phyloP scores from a whole-genome alignment of 176 grass and related monocot species.

The Areca catechu region DNA sequence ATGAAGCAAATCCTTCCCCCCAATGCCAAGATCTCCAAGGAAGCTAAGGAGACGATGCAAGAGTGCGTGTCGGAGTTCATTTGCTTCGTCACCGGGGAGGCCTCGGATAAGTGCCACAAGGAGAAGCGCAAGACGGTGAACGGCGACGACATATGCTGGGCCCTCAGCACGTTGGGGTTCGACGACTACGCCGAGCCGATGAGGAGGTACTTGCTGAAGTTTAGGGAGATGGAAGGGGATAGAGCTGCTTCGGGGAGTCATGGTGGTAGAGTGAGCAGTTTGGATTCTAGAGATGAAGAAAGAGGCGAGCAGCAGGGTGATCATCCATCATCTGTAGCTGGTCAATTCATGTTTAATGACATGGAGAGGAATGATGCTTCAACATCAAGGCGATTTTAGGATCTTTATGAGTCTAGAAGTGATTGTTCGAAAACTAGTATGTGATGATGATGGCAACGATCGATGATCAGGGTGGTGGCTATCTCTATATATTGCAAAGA shows the following conservation, averaged over 20 bases:
- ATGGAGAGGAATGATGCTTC: conserved; percentile 1
- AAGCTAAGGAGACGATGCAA: too few species aligned
- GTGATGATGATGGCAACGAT: background rate
- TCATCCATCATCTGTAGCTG: background rate
- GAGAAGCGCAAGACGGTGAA: conserved; percentile 17
- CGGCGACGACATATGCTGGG: conserved; percentile 18
- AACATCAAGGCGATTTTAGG: conserved; percentile 1
- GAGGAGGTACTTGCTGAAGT: conserved; percentile 6
- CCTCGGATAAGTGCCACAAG: conserved; percentile 11
- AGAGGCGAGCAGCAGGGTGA: background rate
- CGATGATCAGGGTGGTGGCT: background rate
- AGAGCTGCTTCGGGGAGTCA: background rate
- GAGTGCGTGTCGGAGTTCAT: too few species aligned
- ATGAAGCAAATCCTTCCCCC: conserved; percentile 15
- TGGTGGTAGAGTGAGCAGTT: too few species aligned
- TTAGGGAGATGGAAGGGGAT: conserved; percentile 5
- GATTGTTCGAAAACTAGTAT: background rate
- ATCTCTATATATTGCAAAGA: background rate
- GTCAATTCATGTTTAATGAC: conserved; percentile 1
- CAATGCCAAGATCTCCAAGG: too few species aligned
- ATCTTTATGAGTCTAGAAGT: background rate
- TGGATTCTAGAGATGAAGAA: too few species aligned
- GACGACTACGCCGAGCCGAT: conserved; percentile 12
- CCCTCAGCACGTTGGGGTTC: conserved; percentile 5
- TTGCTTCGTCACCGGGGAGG: background rate